Evolutionary conservation across 208 protist species (phyloP).

Genomic region (Jaenimonas drosophilae): DNA sequence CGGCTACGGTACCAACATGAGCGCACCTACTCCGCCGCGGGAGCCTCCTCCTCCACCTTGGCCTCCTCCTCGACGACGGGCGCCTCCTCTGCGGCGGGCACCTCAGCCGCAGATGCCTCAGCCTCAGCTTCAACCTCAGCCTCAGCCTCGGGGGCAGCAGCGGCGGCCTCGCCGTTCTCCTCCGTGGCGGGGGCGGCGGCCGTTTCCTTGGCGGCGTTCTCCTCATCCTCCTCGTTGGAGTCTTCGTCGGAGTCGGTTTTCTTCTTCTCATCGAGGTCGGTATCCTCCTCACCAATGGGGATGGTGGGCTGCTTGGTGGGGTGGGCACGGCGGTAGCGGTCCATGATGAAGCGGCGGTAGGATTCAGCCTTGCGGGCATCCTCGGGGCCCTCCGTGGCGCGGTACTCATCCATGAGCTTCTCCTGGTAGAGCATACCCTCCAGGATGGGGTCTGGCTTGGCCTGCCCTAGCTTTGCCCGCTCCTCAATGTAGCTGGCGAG

Average conservation of each 20-base stretch:
- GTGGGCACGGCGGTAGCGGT: constrained; percentile 24
- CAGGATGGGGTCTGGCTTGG: constrained; percentile 48
- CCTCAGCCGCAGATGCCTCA: background rate
- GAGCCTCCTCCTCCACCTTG: background rate
- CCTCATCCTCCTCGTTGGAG: background rate
- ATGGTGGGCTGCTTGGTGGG: constrained; percentile 8
- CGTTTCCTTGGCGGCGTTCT: background rate
- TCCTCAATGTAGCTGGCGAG: constrained; percentile 56
- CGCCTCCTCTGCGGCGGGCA: background rate
- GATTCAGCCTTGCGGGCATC: constrained; percentile 31
- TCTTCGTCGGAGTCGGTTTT: background rate
- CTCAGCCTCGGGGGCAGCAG: background rate
- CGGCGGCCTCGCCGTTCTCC: constrained; percentile 1
- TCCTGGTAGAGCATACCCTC: constrained; percentile 78
- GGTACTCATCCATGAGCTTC: constrained; percentile 69
- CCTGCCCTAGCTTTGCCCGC: constrained; percentile 5
- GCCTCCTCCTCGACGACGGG: background rate
- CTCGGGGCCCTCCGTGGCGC: constrained; percentile 13
- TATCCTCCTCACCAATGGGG: constrained; percentile 2
- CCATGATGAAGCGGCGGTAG: constrained; percentile 44
- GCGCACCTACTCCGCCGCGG: no score
- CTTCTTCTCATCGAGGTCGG: constrained; percentile 2
- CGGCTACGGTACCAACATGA: no score
- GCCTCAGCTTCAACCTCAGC: background rate
- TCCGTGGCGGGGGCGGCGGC: constrained; percentile 1